Evolutionary conservation across 768 basidiomycete species (phyloP).

Genomic region (Mycena crocata): DNA sequence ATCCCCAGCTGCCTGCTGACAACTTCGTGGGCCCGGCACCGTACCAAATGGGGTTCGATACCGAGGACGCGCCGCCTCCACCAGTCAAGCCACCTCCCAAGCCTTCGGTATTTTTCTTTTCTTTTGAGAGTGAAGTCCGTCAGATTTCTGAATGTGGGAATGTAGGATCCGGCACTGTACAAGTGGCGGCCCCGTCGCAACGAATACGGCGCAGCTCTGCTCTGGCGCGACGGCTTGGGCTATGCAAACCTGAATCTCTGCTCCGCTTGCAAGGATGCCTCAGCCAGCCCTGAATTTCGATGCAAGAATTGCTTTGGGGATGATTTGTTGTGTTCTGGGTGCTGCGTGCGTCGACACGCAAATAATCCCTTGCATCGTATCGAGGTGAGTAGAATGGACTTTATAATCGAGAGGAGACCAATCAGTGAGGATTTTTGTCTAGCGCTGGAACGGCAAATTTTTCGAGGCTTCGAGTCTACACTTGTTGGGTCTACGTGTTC

Average conservation of each 20-base stretch:
- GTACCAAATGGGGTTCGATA: neutral
- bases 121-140: neutral
- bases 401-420: neutral
- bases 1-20: neutral
- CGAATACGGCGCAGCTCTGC: neutral
- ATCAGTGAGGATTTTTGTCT: neutral
- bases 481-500: neutral
- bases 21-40: neutral
- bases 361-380: neutral
- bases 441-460: neutral
- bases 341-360: neutral
- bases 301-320: slow-evolving; percentile 2
- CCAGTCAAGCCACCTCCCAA: neutral
- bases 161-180: slow-evolving; percentile 3
- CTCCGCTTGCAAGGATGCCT: neutral
- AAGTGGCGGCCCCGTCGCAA: neutral
- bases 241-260: neutral
- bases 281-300: neutral
- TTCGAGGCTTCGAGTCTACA: neutral
- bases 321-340: neutral
- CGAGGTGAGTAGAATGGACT: neutral
- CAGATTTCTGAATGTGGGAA: no score
- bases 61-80: no score
- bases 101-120: no score
- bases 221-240: neutral